Evolutionary conservation across 2,329 filamentous ascomycete genomes (phyloP), one percentile per base, ranked within the genome.

Genomic region (Colletotrichum plurivorum): DNA sequence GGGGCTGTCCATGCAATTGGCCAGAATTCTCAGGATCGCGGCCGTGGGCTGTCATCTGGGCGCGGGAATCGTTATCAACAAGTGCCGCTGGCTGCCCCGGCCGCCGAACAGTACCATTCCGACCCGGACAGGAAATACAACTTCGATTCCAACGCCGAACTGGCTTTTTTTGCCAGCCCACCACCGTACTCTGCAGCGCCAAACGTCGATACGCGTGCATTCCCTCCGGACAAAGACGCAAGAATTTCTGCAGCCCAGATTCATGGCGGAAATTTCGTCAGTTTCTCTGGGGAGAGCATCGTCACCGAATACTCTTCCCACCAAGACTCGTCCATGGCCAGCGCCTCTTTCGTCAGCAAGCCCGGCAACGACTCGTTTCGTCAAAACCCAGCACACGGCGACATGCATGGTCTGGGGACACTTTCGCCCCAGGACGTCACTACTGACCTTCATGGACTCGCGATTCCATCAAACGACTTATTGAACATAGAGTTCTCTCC

Each of bases 181-280:
- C 54, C 66, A n/a, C 31, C 66, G 18, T 69, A 69, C 25, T 41
- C 49, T 31, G 48, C 66, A 16, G 36, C 45, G 12, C 36, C 46
- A 12, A 10, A 48, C 22, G 25, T 55, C 20, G 27, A 58, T 18
- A 13, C 36, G 16, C 49, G 41, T 16, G 62, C 43, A 15, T 13
- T 13, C 27, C 20, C 39, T 31, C 1, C 20, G 5, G 55, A 51
- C 18, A 69, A 65, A 54, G 49, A 45, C 22, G 16, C 41, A 20
- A 36, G 7, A 10, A 27, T 59, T 12, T n/a, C 49, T 20, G 20
- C 43, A 15, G 25, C 36, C 4, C 57, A 20, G 12, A 41, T 51
- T 13, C 55, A 69, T 9, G 55, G 22, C 10, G 41, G 18, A 12
- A 55, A 56, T 5, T 55, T 59, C 8, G 16, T 59, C 41, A 27